Percentiles rank a stretch among this genome's conserved stretches.
These are phyloP conservation scores for Pythium periplocum DNA, from an alignment of 352 stramenopile genomes.

Conservation along the genomic window DNA sequence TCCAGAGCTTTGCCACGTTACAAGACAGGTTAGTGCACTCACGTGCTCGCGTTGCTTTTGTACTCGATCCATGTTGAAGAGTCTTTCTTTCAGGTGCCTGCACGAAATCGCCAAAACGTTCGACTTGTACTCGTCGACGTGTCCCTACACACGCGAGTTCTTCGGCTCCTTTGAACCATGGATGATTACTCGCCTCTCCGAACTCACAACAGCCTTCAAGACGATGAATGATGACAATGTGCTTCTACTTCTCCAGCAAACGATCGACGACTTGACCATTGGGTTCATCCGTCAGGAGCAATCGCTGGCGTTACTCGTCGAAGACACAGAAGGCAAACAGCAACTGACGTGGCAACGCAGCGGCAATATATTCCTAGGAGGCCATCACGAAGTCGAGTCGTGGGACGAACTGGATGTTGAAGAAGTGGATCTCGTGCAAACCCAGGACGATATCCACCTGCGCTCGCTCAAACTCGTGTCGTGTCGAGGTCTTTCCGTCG, in stretches of 20 bases:
- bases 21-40: conserved; percentile 41
- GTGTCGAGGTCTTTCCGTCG: conserved; percentile 47
- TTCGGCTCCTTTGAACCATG: conserved; percentile 67
- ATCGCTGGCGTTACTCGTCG: conserved; percentile 35
- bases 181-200: conserved; percentile 66
- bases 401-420: conserved; percentile 75
- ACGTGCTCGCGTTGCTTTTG: neutral
- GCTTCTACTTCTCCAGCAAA: conserved; percentile 47
- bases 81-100: conserved; percentile 37
- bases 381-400: conserved; percentile 41
- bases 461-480: conserved; percentile 65
- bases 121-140: conserved; percentile 55
- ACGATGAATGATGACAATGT: conserved; percentile 68
- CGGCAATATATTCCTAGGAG: conserved; percentile 11
- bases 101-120: conserved; percentile 73
- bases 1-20: conserved; percentile 18
- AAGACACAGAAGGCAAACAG: conserved; percentile 22
- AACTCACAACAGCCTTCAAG: conserved; percentile 62
- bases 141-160: conserved; percentile 53
- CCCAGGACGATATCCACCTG: conserved; percentile 44
- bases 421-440: conserved; percentile 59
- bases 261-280: conserved; percentile 54
- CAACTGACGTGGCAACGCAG: conserved; percentile 41
- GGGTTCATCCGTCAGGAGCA: conserved; percentile 65
- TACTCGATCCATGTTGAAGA: neutral